Percentiles rank a stretch among this genome's conserved stretches.
phyloP scores from a whole-genome alignment of 208 protist genomes.

The Borovskyia barvae region DNA sequence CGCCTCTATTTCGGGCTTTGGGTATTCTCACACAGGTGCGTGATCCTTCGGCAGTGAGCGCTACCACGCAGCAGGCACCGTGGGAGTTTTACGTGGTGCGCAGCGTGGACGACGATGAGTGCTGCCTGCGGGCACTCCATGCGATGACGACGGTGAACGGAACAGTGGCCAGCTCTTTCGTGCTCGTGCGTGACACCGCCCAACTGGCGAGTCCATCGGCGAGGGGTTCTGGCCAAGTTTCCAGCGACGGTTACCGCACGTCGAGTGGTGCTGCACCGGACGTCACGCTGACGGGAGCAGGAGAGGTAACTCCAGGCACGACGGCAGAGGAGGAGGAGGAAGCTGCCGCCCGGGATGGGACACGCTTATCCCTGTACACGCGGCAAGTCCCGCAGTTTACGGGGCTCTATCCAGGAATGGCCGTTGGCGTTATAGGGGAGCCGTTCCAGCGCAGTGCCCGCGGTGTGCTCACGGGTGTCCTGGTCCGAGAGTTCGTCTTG shows the following conservation, averaged over 20 bases:
- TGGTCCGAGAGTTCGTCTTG: conserved; percentile 67
- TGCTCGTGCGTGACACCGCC: neutral
- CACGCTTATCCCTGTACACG: conserved; percentile 68
- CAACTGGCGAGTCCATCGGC: neutral
- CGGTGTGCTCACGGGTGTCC: conserved; percentile 72
- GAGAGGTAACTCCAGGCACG: conserved; percentile 13
- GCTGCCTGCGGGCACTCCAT: conserved; percentile 43
- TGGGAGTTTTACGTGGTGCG: conserved; percentile 84
- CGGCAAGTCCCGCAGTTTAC: conserved; percentile 58
- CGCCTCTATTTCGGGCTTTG: conserved; percentile 36
- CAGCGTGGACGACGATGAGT: conserved; percentile 60
- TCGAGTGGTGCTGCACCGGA: neutral
- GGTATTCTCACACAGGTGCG: conserved; percentile 80
- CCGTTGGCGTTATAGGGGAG: conserved; percentile 78
- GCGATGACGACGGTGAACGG: conserved; percentile 44
- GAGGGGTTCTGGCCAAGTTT: neutral
- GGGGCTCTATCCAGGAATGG: conserved; percentile 82
- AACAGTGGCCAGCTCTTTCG: conserved; percentile 3
- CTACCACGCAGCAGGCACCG: conserved; percentile 38
- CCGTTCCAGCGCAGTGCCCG: conserved; percentile 67
- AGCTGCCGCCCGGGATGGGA: conserved; percentile 7
- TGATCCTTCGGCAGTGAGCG: conserved; percentile 32
- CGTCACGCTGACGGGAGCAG: neutral
- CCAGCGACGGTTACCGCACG: neutral
- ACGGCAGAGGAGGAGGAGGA: conserved; percentile 35